These are phyloP conservation scores for Besnoitia besnoiti DNA, from an alignment of 169 alveolate genomes.

Conservation along the genomic window DNA sequence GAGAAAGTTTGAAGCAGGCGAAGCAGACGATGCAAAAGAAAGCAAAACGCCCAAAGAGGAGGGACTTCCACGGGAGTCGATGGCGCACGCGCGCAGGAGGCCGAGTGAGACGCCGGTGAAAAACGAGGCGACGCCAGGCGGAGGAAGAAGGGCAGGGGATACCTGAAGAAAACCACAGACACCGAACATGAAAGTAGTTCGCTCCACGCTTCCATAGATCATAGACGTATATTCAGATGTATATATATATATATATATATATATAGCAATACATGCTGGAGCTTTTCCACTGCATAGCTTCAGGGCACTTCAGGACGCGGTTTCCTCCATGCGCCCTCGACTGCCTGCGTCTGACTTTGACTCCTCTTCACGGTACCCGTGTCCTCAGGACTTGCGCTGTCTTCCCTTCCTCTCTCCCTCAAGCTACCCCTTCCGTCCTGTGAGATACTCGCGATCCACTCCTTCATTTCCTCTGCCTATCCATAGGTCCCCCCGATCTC, in stretches of 20 bases:
- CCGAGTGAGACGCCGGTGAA: not conserved
- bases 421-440: not conserved
- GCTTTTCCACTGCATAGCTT: no score
- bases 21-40: not conserved
- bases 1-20: constrained; percentile 3
- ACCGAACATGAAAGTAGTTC: no score
- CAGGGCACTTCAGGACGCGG: no score
- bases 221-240: no score
- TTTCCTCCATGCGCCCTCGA: no score
- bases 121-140: not conserved
- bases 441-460: not conserved
- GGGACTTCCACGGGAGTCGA: not conserved
- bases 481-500: not conserved
- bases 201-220: no score
- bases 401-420: not conserved
- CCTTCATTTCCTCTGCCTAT: not conserved
- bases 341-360: not conserved
- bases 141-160: constrained; percentile 14
- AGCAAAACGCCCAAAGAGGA: constrained; percentile 18
- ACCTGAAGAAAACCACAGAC: not conserved
- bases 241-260: no score
- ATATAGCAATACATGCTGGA: no score
- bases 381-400: not conserved
- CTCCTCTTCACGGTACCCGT: not conserved
- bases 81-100: not conserved